Evolutionary conservation across 768 basidiomycete genomes (phyloP), one percentile per base, ranked within the genome.

Genomic region (Dioszegia hungarica): DNA sequence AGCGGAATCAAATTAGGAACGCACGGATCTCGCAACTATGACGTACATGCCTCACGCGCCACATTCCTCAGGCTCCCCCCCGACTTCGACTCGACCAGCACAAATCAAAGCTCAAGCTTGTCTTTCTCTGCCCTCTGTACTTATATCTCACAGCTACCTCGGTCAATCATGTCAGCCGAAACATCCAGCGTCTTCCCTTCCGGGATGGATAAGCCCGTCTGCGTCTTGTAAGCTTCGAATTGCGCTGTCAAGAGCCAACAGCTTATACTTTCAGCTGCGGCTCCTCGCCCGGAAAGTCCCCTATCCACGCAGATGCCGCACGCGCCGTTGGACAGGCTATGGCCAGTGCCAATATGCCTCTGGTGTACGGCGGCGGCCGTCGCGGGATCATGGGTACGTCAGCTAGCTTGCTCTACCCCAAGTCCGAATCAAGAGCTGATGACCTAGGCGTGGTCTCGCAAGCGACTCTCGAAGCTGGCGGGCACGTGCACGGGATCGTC

Each of bases 301-400:
- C 81, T 10, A 84, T 84, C 1, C 91, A 83, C 70, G 76, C 80
- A 24, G 74, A 79, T 19, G 89, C 90, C 14, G 90, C 90, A 1
- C 33, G 64, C 88, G 88, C 89, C 20, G 67, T 95, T 12, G 92
- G 89, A 36, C 75, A 78, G 41, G 88, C 90, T 0, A 77, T 94
- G 25, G 89, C 84, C 2, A 74, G 75, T 8, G 76, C 81, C 15
- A 78, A 81, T 0, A 79, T 85, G 2, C 82, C 84, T 3, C 80
- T 95, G 14, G 82, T 97, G 2, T 97, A 95, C 70, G 92, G 92
- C 1, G 92, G 92, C 6, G 92, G 90, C 0, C 79, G 80, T 19
- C 79, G 80, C 39, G 92, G 92, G 1, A 80, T 94, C 60, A 95
- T 95, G 92, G 92, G 92, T 60, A 74, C 82, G 64, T 51, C 44